phyloP scores from a whole-genome alignment of 2,329 filamentous ascomycete species.

The Pseudocercospora musae region DNA sequence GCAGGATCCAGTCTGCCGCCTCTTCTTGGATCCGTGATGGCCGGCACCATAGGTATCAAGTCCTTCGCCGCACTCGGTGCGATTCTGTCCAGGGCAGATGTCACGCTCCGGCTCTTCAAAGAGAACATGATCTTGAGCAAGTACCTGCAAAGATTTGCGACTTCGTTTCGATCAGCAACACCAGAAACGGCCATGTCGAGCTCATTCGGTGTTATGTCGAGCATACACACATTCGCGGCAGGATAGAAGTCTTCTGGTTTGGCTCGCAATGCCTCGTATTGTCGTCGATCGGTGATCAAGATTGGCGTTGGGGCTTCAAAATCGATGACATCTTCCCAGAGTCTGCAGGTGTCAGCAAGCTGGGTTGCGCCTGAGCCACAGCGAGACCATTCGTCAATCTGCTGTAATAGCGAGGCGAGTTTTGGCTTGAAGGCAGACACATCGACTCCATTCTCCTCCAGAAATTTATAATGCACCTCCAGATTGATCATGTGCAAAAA shows the following conservation, averaged over 20 bases:
- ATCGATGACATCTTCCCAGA: neutral
- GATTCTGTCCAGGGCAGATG: slow-evolving; percentile 50
- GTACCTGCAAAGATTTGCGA: slow-evolving; percentile 36
- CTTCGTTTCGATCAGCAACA: slow-evolving; percentile 23
- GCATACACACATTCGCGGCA: slow-evolving; percentile 51
- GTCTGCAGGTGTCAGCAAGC: slow-evolving; percentile 13
- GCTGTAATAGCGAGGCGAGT: slow-evolving; percentile 2
- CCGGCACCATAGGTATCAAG: slow-evolving; percentile 49
- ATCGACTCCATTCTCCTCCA: slow-evolving; percentile 22
- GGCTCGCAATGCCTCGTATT: slow-evolving; percentile 65
- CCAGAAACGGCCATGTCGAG: slow-evolving; percentile 33
- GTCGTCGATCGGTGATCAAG: slow-evolving; percentile 67
- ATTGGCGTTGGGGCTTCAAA: slow-evolving; percentile 17
- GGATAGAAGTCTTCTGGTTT: slow-evolving; percentile 65
- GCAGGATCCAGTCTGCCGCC: slow-evolving; percentile 48
- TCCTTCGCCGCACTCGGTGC: slow-evolving; percentile 60
- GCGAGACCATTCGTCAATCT: neutral
- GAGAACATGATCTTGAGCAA: slow-evolving; percentile 49
- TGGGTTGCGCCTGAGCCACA: neutral
- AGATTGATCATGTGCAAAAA: slow-evolving; percentile 26
- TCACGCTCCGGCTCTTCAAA: slow-evolving; percentile 38
- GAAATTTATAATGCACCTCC: slow-evolving; percentile 27
- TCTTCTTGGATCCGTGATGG: slow-evolving; percentile 46
- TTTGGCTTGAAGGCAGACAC: slow-evolving; percentile 7
- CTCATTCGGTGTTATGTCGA: slow-evolving; percentile 64